phyloP scores from a whole-genome alignment of 345 rosid species.

The Bruguiera sexangula region DNA sequence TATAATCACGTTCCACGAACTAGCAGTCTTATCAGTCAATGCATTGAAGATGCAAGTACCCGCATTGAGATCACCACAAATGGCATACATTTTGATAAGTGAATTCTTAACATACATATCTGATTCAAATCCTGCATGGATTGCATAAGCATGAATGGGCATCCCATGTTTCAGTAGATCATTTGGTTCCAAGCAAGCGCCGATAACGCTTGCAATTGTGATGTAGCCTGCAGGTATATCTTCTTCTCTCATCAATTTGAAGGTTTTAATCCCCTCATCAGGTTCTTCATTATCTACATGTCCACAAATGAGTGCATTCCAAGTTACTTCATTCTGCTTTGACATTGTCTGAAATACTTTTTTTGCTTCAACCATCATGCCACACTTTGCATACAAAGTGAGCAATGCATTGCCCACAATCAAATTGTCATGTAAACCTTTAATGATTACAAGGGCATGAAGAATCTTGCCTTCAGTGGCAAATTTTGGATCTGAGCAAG shows the following conservation, averaged over 20 bases:
- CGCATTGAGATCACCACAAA: conserved; percentile 64
- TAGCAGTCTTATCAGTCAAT: conserved; percentile 39
- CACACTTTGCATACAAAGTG: conserved; percentile 65
- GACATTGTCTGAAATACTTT: conserved; percentile 48
- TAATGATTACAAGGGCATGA: conserved; percentile 59
- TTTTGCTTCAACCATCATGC: conserved; percentile 50
- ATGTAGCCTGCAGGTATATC: conserved; percentile 49
- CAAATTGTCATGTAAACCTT: conserved; percentile 49
- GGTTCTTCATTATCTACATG: conserved; percentile 55
- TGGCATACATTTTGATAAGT: conserved; percentile 77
- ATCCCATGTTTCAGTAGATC: conserved; percentile 48
- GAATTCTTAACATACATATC: conserved; percentile 58
- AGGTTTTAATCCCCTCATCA: conserved; percentile 43
- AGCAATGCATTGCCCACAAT: conserved; percentile 68
- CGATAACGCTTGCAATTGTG: conserved; percentile 60
- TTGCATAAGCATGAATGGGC: conserved; percentile 56
- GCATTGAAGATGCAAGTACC: conserved; percentile 50
- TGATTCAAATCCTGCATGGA: conserved; percentile 58
- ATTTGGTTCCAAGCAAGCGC: conserved; percentile 53
- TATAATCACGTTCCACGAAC: conserved; percentile 76
- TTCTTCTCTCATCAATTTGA: conserved; percentile 58
- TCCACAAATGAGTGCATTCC: conserved; percentile 88
- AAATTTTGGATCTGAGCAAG: conserved; percentile 55
- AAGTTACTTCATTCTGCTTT: conserved; percentile 52
- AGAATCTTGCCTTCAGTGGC: conserved; percentile 48